phyloP scores from a whole-genome alignment of 192 early-diverging fungal genomes.

The Gryganskiella cystojenkinii region DNA sequence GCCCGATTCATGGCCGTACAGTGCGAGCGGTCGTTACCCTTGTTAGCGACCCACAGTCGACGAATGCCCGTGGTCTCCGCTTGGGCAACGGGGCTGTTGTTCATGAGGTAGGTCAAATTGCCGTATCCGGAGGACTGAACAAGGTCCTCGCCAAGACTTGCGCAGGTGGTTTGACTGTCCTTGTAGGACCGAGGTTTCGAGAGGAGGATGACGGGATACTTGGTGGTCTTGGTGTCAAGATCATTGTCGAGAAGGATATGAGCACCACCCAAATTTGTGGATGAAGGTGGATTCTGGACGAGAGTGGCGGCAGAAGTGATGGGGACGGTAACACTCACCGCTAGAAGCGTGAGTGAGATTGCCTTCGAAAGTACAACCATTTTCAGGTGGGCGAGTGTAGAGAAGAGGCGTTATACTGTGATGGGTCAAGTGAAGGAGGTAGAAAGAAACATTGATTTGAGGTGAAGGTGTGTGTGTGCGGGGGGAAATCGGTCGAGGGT shows the following conservation, averaged over 20 bases:
- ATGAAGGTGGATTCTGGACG: no score
- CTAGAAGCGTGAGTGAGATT: no score
- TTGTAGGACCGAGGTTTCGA: conserved; percentile 20
- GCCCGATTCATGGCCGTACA: conserved; percentile 18
- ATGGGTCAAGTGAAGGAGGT: not conserved
- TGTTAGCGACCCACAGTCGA: conserved; percentile 8
- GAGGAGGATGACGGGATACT: conserved; percentile 25
- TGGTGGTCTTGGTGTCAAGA: conserved; percentile 18
- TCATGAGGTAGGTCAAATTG: not conserved
- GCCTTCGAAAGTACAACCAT: no score
- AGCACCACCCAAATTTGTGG: no score
- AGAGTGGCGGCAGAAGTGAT: no score
- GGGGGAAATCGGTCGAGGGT: not conserved
- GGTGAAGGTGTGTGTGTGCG: not conserved
- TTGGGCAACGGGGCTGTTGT: conserved; percentile 17
- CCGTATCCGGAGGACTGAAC: not conserved
- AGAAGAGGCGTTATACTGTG: not conserved
- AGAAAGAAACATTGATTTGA: not conserved
- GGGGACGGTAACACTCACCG: no score
- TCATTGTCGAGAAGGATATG: not conserved
- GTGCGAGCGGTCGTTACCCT: not conserved
- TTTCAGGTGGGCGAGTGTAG: not conserved
- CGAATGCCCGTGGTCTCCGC: not conserved
- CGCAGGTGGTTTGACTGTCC: conserved; percentile 4
- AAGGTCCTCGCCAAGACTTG: conserved; percentile 13